Base-by-base conservation (phyloP, 495 filamentous ascomycete species). In the Emericellopsis terricola region DNA sequence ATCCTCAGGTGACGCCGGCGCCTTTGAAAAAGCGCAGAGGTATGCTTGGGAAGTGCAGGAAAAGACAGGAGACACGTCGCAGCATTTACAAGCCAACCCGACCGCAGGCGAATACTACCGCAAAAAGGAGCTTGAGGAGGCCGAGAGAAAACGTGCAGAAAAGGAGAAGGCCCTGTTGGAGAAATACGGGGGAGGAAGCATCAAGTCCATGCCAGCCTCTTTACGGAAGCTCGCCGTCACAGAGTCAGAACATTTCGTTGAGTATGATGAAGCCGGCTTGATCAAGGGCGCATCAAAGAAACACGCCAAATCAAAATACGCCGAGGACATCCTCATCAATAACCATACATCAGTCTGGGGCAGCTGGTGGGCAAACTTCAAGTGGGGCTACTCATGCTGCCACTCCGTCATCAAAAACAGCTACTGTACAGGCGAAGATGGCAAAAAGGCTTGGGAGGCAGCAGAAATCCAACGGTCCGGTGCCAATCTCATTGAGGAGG, bases 311-410 rank as follows among this genome's bases (percentile, higher is more conserved):
- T 87, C 79, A 14, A 94, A 94, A 47, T 96, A 96, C 45, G 53
- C 73, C 1, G 89, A 97, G 45, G 83, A 97, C 43, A 64, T 94
- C 3, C 57, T 82, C 41, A 62, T 71, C 52, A 87, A 92, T 57
- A 97, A 97, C 45, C 89, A 97, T 50, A 82, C 73, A 15, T 72
- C 78, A 0, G 82, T 93, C 1, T 97, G 86, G 81, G 89, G 89
- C 23, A 94, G 84, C 48, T 97, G 89, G 89, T 97, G 89, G 89
- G 67, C 70, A 28, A 73, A 82, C 37, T 94, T 94, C 57, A 64
- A 78, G 55, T 97, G 89, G 89, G 89, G 91, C n/a, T 97, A 93
- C 53, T 69, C 81, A 16, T 97, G 89, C 56, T 97, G 89, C 63
- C 83, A 81, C 52, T 92, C 83, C 2, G 77, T 73, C 4, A 69